Evolutionary conservation across 345 rosid species (phyloP), one percentile per base, ranked within the genome.

Genomic region (Rubroshorea leprosula): DNA sequence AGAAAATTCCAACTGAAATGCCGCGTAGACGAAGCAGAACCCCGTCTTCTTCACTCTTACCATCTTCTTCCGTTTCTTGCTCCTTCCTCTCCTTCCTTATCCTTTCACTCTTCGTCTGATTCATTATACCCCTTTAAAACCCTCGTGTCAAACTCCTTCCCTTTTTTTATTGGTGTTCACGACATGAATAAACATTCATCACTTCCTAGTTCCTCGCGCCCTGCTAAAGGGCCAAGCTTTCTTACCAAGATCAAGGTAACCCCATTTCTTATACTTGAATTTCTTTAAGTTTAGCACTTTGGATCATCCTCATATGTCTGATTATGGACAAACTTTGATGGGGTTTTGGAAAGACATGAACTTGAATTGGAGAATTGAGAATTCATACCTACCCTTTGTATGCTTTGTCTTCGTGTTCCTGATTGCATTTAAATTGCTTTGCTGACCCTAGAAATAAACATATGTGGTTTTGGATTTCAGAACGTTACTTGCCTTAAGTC

Each of bases 211-310:
- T 47, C 67, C 60, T 70, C 78, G 53, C 55, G 65, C 51, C 48
- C 67, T 57, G 26, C 38, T 39, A 51, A 62, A 21, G 55, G 54
- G 26, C 19, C 55, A 17, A 23, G 49, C 48, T 23, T 73, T 23
- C 41, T 79, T 14, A 61, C 64, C 49, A 76, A 41, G 68, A 73
- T 79, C 70, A 79, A 70, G 83, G 83, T 79, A 68, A 35, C 16
- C 54, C 17, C 27, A 25, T 17, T 29, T n/a, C 7, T 6, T n/a
- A 0, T 17, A 18, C 45, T n/a, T 50, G 7, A 2, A 41, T 6
- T 17, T 54, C 4, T 1, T 9, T 44, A 4, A 53, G 7, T 35
- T 4, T n/a, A n/a, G n/a, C n/a, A n/a, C n/a, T n/a, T n/a, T n/a
- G n/a, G n/a, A n/a, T n/a, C 19, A n/a, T 10, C 17, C 15, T 0